Evolutionary conservation across 106 monocot species (phyloP), one percentile per base, ranked within the genome.

Genomic region (Hemerocallis citrina): DNA sequence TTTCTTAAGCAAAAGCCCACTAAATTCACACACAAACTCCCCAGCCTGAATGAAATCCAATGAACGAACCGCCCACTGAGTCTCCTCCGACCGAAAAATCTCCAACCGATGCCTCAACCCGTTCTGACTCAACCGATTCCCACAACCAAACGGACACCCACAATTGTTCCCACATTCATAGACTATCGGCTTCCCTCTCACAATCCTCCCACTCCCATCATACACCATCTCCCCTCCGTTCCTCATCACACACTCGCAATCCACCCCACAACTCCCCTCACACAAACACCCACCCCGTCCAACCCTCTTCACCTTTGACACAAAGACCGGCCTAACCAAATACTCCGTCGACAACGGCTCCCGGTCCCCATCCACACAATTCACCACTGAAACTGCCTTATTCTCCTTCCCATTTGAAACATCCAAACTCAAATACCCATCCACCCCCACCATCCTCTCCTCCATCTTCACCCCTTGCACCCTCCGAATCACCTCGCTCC

Each of bases 41-140:
- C 89, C 89, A 0, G 89, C 75, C 16, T 57, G 77, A 22, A 89
- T 84, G 64, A 84, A 30, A 55, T 89, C 88, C 65, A 89, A 23
- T 1, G 83, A 71, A 70, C 88, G 36, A 10, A 89, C 74, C 4
- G 80, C 88, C 83, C 88, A 89, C 1, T 64, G 61, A 0, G 73
- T 83, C 46, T 74, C 80, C 48, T 22, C 33, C 8, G 83, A 80
- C 40, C 83, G 62, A 23, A 89, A 89, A 41, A 89, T 77, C 75
- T 89, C 84, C 40, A 89, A 42, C 31, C 52, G 65, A 45, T 66
- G 52, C 44, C 54, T 75, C 46, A 78, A 9, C 15, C 89, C 89
- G 35, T 69, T 77, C 63, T 84, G 84, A 19, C 59, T 78, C 57
- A 78, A 68, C 3, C 89, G 56, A 48, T 84, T 89, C 10, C 50